These are phyloP conservation scores for Curvularia verruculosa DNA, from an alignment of 2,329 filamentous ascomycete genomes.

Conservation along the genomic window DNA sequence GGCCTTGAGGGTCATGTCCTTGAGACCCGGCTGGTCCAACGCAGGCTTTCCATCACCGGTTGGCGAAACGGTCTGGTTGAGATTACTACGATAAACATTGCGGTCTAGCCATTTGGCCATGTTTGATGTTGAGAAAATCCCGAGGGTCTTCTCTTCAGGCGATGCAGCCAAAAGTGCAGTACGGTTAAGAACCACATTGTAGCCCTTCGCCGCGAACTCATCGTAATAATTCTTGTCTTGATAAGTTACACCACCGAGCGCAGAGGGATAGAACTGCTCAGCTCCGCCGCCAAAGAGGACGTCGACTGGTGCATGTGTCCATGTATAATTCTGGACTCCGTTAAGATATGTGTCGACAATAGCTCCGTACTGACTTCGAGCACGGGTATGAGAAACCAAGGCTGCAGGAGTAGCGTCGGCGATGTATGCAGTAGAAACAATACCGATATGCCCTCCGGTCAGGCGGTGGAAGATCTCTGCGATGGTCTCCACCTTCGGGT, in stretches of 20 bases:
- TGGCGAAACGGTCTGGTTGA: slow-evolving; percentile 72
- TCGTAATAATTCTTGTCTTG: slow-evolving; percentile 74
- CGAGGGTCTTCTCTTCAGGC: slow-evolving; percentile 69
- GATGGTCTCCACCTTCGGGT: slow-evolving; percentile 86
- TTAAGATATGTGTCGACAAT: slow-evolving; percentile 79
- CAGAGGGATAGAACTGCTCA: slow-evolving; percentile 71
- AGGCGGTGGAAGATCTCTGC: slow-evolving; percentile 77
- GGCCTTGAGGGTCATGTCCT: slow-evolving; percentile 89
- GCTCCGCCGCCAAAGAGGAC: slow-evolving; percentile 84
- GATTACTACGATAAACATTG: slow-evolving; percentile 76
- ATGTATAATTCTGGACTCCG: slow-evolving; percentile 79
- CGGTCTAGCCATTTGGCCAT: slow-evolving; percentile 87
- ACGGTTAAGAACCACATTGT: slow-evolving; percentile 75
- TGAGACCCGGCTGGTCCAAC: slow-evolving; percentile 78
- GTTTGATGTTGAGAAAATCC: slow-evolving; percentile 76
- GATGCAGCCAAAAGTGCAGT: slow-evolving; percentile 67
- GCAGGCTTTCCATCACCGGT: slow-evolving; percentile 68
- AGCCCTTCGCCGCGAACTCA: slow-evolving; percentile 73
- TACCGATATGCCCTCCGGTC: slow-evolving; percentile 64
- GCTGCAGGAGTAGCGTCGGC: slow-evolving; percentile 82
- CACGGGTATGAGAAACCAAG: slow-evolving; percentile 66
- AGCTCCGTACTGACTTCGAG: slow-evolving; percentile 70
- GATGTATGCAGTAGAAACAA: slow-evolving; percentile 79
- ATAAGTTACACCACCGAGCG: slow-evolving; percentile 66
- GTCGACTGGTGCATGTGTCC: slow-evolving; percentile 74